Conservation (phyloP, 176 grass and related monocot genomes). For the Echinochloa phyllopogon region DNA sequence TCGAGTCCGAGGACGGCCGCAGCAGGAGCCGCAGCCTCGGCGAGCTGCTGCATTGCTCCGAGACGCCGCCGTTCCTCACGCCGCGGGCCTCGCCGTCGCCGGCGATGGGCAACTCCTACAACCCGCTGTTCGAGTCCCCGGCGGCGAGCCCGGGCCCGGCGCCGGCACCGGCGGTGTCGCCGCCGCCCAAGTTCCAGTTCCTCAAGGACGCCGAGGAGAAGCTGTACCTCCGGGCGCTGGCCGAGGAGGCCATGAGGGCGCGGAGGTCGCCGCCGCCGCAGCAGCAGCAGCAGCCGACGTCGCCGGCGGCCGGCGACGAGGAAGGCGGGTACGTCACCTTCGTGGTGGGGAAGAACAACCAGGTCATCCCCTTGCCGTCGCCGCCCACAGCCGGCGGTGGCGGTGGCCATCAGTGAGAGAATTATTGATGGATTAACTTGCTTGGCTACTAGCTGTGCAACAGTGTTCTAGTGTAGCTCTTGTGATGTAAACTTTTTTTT, state of each 20-base stretch:
- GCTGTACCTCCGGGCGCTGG: conserved; percentile 67
- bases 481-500: conserved; percentile 33
- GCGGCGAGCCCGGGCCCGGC: conserved; percentile 19
- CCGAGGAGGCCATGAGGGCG: conserved; percentile 59
- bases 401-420: conserved; percentile 23
- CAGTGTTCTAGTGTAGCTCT: conserved; percentile 47
- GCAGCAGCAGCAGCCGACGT: conserved; percentile 33
- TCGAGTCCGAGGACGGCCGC: conserved; percentile 73
- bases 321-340: conserved; percentile 61
- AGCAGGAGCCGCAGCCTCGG: conserved; percentile 69
- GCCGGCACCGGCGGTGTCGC: conserved; percentile 34
- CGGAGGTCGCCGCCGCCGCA: conserved; percentile 41
- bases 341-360: conserved; percentile 57
- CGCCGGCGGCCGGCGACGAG: conserved; percentile 51
- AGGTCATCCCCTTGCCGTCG: conserved; percentile 49
- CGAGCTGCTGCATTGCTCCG: conserved; percentile 67
- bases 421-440: conserved; percentile 37
- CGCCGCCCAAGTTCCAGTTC: conserved; percentile 91
- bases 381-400: conserved; percentile 2
- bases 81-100: conserved; percentile 56
- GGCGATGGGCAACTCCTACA: conserved; percentile 52
- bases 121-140: conserved; percentile 69
- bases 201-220: conserved; percentile 93
- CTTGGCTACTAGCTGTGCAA: neutral
- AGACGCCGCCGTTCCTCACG: conserved; percentile 74